Conservation (phyloP, 73 alveolate species). For the Durusdinium trenchii region DNA sequence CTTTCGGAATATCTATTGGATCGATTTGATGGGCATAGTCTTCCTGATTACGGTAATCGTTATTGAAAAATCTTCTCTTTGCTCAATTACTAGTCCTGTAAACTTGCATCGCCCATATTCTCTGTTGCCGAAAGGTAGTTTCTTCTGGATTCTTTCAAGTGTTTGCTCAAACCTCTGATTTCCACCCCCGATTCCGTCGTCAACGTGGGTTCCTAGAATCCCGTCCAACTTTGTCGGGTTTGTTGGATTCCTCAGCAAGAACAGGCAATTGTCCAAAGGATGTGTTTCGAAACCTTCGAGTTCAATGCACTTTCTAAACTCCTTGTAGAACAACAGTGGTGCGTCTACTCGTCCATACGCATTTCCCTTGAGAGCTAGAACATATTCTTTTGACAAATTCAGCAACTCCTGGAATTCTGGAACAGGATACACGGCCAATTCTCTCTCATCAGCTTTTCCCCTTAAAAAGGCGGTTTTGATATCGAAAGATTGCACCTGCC, state of each 20-base stretch:
- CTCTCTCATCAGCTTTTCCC: background rate
- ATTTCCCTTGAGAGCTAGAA: background rate
- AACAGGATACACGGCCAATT: background rate
- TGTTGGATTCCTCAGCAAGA: background rate
- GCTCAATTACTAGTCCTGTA: background rate
- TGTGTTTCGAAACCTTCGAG: background rate
- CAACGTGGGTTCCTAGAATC: background rate
- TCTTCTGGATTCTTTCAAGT: background rate
- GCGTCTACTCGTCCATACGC: conserved; percentile 10
- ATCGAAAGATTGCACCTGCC: background rate
- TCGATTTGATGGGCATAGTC: too few relatives aligned
- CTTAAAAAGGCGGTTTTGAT: background rate
- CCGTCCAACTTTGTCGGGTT: background rate
- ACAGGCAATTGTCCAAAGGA: background rate
- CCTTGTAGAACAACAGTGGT: conserved; percentile 13
- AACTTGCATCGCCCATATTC: background rate
- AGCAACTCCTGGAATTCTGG: background rate
- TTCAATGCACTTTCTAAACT: background rate
- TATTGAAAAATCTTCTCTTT: background rate
- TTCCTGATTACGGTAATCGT: too few relatives aligned
- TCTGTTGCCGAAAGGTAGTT: background rate
- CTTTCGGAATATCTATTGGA: too few relatives aligned
- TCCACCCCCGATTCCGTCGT: conserved; percentile 12
- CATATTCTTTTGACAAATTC: background rate
- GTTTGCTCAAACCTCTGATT: background rate